Evolutionary conservation across 2,329 filamentous ascomycete species (phyloP), one percentile per base, ranked within the genome.

Genomic region (Neofusicoccum umdonicola): DNA sequence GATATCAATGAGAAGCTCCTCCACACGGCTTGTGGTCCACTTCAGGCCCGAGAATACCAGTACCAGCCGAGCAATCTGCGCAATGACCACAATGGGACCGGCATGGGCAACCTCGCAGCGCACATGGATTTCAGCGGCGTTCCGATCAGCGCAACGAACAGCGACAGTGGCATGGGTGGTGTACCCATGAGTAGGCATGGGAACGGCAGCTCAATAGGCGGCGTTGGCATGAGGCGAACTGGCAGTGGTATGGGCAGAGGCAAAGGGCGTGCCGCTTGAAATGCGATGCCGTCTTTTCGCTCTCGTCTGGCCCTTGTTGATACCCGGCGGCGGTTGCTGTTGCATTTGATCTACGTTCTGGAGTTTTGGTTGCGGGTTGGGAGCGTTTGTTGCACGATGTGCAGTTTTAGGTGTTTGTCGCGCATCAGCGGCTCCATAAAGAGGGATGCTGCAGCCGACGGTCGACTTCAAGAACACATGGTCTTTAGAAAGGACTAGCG

Each of bases 1-100:
- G 71, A 75, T 19, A 71, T 77, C 39, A 78, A 77, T 60, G 75
- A 78, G 66, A 74, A 73, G 54, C 69, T 80, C 0, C 68, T 79
- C 2, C 71, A 75, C 31, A 73, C 74, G 0, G 73, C 76, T 2
- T 71, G 76, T 22, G 72, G 72, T 3, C 74, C 74, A 0, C 67
- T 73, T 62, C 73, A 72, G 47, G 71, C 73, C 61, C 47, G 74
- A 35, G 71, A 77, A 61, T 77, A 73, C 67, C 70, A 78, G 50
- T 69, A 75, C 17, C 52, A 60, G 47, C 63, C 63, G 8, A 60
- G 54, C 47, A 58, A 58, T 11, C 19, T 58, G 50, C 37, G 63
- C 15, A 41, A 41, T 27, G 62, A 64, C 9, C 4, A 13, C 19
- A 51, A 42, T 19, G 39, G 22, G 8, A 62, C 51, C 31, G 60